These are phyloP conservation scores for Hypholoma fasciculare DNA, from an alignment of 768 basidiomycete species.

Conservation along the genomic window DNA sequence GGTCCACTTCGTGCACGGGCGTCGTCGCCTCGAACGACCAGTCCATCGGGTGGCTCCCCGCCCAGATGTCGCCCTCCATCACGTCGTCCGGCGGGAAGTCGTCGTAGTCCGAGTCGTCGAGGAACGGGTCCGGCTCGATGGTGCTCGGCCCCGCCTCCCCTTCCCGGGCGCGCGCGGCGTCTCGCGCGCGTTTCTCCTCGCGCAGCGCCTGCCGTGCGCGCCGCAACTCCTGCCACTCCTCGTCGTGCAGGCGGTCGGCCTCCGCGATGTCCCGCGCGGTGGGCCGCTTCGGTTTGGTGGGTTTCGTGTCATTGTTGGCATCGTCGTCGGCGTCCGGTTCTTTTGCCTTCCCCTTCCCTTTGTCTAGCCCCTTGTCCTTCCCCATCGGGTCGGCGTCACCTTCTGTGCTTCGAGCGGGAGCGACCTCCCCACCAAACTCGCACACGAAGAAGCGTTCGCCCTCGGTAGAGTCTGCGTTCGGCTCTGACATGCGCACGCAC, in stretches of 20 bases:
- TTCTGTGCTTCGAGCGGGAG: not conserved
- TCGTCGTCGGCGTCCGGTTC: constrained; percentile 17
- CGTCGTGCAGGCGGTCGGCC: not conserved
- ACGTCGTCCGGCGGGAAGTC: no score
- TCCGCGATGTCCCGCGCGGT: constrained; percentile 16
- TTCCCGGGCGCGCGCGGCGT: no score
- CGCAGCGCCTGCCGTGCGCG: no score
- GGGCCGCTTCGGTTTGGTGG: constrained; percentile 21
- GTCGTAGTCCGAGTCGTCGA: no score
- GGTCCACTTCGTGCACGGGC: no score
- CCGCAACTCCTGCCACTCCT: no score
- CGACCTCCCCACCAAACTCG: not conserved
- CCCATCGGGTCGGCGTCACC: not conserved
- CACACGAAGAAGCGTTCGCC: not conserved
- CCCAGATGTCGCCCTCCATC: no score
- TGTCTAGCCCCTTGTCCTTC: not conserved
- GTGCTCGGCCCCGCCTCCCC: no score
- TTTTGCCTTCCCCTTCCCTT: not conserved
- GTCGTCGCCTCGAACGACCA: no score
- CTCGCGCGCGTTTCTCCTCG: no score
- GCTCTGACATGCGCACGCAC: not conserved
- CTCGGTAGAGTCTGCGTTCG: not conserved
- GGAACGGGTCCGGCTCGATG: no score
- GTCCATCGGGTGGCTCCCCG: no score
- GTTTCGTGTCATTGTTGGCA: constrained; percentile 16